Conservation (phyloP, 139 green algal species). For the Tetradesmus lagerheimii region DNA sequence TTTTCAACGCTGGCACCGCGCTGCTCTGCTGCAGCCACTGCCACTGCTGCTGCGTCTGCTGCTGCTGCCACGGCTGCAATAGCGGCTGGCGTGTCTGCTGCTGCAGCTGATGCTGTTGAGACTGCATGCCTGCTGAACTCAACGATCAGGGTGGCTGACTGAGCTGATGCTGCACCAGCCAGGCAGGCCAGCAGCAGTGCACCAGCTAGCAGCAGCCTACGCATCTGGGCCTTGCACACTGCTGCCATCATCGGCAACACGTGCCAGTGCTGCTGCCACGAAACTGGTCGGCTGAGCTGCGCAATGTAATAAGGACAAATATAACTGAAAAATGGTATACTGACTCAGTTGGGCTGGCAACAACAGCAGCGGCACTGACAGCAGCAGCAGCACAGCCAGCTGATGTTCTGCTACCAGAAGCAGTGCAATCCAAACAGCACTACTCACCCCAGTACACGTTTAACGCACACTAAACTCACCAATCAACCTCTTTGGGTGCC, state of each 20-base stretch:
- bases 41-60: background rate
- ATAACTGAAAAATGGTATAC: background rate
- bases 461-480: too few species aligned
- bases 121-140: conserved; percentile 11
- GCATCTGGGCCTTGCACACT: background rate
- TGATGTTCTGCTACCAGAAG: background rate
- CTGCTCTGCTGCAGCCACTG: background rate
- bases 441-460: background rate
- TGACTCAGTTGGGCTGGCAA: background rate
- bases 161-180: background rate
- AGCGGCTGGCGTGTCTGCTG: background rate
- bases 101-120: conserved; percentile 1
- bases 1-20: background rate
- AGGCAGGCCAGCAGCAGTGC: background rate
- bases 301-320: too few species aligned
- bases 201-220: background rate
- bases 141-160: background rate
- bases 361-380: background rate
- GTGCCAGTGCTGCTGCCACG: background rate
- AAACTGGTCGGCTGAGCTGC: background rate
- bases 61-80: background rate
- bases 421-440: background rate
- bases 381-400: background rate
- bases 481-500: too few species aligned
- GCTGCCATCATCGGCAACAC: background rate